phyloP scores from a whole-genome alignment of 2,329 filamentous ascomycete genomes.

The Phyllachora maydis region DNA sequence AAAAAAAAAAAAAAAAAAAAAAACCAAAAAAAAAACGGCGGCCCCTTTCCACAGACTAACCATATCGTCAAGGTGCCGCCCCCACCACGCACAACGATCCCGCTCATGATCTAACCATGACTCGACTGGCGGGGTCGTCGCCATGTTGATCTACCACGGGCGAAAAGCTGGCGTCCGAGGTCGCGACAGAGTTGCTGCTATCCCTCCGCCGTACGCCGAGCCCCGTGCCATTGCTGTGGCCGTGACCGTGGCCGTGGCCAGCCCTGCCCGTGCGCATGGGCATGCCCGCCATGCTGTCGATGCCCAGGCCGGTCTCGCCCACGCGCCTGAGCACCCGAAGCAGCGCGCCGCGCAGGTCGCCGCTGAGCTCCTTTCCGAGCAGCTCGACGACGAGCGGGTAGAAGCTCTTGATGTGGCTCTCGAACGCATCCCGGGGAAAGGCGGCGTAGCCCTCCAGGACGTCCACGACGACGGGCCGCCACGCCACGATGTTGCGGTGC shows the following conservation, averaged over 20 bases:
- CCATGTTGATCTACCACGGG: no score
- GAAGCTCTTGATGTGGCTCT: slow-evolving; percentile 59
- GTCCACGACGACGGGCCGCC: slow-evolving; percentile 92
- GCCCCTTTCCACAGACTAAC: no score
- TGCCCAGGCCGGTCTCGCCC: slow-evolving; percentile 52
- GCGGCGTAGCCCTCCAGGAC: slow-evolving; percentile 82
- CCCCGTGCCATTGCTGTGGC: no score
- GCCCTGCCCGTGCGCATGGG: no score
- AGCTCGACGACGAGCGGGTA: slow-evolving; percentile 75
- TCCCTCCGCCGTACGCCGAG: no score
- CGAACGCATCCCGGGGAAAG: slow-evolving; percentile 66
- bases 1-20: no score
- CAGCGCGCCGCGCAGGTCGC: slow-evolving; percentile 59
- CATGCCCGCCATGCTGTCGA: slow-evolving; percentile 32
- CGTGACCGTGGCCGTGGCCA: no score
- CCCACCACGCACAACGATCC: no score
- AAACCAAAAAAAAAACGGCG: no score
- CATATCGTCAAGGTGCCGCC: no score
- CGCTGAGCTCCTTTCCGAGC: slow-evolving; percentile 58
- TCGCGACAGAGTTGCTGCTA: no score
- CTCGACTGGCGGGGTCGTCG: slow-evolving; percentile 7
- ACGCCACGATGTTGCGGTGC: slow-evolving; percentile 90
- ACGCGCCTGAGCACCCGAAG: slow-evolving; percentile 62
- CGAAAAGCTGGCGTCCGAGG: no score
- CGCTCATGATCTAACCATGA: slow-evolving; percentile 6